Base-by-base conservation (phyloP, 2,329 filamentous ascomycete species). In the Mycosphaerella sp. region DNA sequence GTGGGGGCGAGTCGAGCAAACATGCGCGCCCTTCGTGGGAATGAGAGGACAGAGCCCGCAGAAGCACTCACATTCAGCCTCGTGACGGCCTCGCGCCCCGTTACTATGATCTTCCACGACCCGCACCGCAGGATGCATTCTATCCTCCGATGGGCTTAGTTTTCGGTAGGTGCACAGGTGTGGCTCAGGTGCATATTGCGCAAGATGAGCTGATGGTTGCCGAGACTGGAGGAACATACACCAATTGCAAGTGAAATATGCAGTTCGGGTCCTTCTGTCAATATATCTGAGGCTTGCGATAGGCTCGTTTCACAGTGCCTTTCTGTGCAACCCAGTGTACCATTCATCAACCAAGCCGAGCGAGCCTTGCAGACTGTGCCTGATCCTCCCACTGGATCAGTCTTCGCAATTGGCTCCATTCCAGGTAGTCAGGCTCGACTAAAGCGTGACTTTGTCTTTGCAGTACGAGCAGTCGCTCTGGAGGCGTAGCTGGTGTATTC, bases 111-210 rank as follows among this genome's bases (percentile, higher is more conserved):
- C 49, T 39, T 40, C 45, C 44, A 45, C 53, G 53, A 56, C 40
- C 53, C 54, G 54, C 49, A 44, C 40, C 45, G 51, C 39, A 54
- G 52, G 55, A 54, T 46, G 34, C 55, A 43, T 45, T 44, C 51
- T 51, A 48, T 53, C 41, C 53, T 51, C 49, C 51, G 53, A 41
- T 11, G 23, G 56, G 50, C 44, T 39, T 54, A 55, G 56, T 29
- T 4, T 29, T 29, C 21, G 26, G 26, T 52, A 43, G 48, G 14
- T 17, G 14, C 14, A 17, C 14, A 17, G 14, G 10, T 50, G 56
- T 58, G 51, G 55, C 49, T 53, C 48, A 52, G 39, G 54, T 41
- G 12, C 34, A 38, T 38, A 38, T 38, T 5, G 10, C 10, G 12
- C 34, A 38, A 10, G 34, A n/a, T 36, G 32, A 45, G 26, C 21